These are phyloP conservation scores for Rhodofomes roseus DNA, from an alignment of 1,284 basidiomycete species.

Conservation along the genomic window DNA sequence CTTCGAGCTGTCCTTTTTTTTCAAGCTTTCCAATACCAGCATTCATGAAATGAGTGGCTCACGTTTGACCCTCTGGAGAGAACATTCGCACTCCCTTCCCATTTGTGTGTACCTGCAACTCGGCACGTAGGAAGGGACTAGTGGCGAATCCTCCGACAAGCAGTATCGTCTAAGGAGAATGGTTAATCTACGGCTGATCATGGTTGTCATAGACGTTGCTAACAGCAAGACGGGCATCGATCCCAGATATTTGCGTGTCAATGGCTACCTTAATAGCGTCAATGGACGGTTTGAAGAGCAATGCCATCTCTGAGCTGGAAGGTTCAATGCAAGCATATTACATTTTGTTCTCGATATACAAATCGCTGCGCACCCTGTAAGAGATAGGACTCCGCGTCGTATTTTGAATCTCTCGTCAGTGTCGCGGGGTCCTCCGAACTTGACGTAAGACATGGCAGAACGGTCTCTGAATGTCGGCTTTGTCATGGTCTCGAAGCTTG, in stretches of 20 bases:
- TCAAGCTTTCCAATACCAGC: too few species aligned
- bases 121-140: not conserved
- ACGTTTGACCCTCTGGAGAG: not conserved
- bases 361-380: slow-evolving; percentile 30
- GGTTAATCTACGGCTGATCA: too few species aligned
- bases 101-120: not conserved
- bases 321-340: not conserved
- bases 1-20: not conserved
- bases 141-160: not conserved
- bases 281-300: slow-evolving; percentile 16
- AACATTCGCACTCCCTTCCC: not conserved
- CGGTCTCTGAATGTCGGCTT: slow-evolving; percentile 38
- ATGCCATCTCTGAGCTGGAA: slow-evolving; percentile 30
- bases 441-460: slow-evolving; percentile 34
- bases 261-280: slow-evolving; percentile 22
- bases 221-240: not conserved
- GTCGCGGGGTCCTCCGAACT: slow-evolving; percentile 29
- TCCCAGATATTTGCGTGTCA: not conserved
- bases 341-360: not conserved
- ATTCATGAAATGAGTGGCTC: too few species aligned
- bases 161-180: not conserved
- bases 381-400: slow-evolving; percentile 35
- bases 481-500: slow-evolving; percentile 37
- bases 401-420: slow-evolving; percentile 34
- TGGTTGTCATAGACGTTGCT: not conserved